Conservation (phyloP, 192 early-diverging fungal genomes). For the Coemansia sp. region DNA sequence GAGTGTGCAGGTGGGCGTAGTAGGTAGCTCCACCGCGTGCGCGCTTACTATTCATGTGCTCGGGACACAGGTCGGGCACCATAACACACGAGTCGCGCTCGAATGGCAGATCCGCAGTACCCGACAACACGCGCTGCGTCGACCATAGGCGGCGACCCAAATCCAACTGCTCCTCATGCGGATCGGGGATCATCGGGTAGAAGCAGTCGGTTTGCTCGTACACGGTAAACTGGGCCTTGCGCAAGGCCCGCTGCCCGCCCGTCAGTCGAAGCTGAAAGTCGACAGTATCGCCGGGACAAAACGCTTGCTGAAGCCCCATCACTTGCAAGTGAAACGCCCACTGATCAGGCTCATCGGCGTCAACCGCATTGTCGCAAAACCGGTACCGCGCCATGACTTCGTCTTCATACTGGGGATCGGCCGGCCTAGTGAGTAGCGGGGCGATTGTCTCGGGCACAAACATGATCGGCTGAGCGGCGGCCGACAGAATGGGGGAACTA, state of each 20-base stretch:
- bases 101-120: constrained; percentile 25
- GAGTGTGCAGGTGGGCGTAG: constrained; percentile 27
- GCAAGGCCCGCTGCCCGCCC: constrained; percentile 24
- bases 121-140: constrained; percentile 13
- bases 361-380: constrained; percentile 43
- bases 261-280: constrained; percentile 42
- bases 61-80: constrained; percentile 26
- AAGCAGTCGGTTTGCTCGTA: constrained; percentile 54
- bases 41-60: constrained; percentile 25
- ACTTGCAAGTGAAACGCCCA: constrained; percentile 36
- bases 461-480: constrained; percentile 28
- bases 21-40: constrained; percentile 26
- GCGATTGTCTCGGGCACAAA: constrained; percentile 47
- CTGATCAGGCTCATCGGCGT: constrained; percentile 10
- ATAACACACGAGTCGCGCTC: constrained; percentile 39
- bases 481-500: background rate
- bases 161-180: constrained; percentile 51
- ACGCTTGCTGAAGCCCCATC: constrained; percentile 40
- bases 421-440: constrained; percentile 4
- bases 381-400: constrained; percentile 14
- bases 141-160: constrained; percentile 49
- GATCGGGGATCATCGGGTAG: constrained; percentile 43
- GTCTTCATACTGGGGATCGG: background rate
- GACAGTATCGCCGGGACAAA: constrained; percentile 37
- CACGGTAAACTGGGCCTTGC: constrained; percentile 27